Evolutionary conservation across 2,329 filamentous ascomycete species (phyloP).

Genomic region (Hymenotorrendiella dingleyae): DNA sequence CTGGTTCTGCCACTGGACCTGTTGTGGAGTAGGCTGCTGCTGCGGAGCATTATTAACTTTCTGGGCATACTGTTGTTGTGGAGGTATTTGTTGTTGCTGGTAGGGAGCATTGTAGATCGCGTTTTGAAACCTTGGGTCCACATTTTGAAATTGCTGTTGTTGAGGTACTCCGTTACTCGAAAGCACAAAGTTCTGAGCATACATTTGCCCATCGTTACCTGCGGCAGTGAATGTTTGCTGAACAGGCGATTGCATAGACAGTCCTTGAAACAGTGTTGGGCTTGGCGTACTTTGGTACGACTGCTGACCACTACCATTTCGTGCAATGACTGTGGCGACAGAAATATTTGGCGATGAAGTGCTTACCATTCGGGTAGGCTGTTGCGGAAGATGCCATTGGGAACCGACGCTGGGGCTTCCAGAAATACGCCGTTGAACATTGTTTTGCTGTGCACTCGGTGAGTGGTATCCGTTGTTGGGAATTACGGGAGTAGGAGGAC

Average conservation of each 20-base stretch:
- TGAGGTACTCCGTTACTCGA: no score
- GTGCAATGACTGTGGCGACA: conserved; percentile 3
- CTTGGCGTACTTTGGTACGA: conserved; percentile 16
- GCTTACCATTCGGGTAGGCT: neutral
- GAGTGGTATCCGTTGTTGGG: conserved; percentile 9
- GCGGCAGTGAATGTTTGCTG: conserved; percentile 10
- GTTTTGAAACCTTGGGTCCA: no score
- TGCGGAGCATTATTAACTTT: neutral
- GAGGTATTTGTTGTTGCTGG: conserved; percentile 8
- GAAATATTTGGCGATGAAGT: conserved; percentile 12
- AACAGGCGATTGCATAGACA: conserved; percentile 23
- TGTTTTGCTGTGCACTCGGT: neutral
- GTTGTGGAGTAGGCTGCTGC: conserved; percentile 3
- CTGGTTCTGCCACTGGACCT: conserved; percentile 2
- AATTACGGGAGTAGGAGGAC: neutral
- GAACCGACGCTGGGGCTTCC: neutral
- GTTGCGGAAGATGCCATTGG: neutral
- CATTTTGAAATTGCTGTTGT: conserved; percentile 10
- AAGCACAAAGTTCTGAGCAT: no score
- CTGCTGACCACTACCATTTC: conserved; percentile 7
- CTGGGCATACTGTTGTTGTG: conserved; percentile 11
- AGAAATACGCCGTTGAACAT: neutral
- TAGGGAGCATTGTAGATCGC: no score
- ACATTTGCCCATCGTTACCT: neutral
- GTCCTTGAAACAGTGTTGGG: conserved; percentile 18